phyloP scores from a whole-genome alignment of 805 yeast genomes.

The Ascoidea tarda region DNA sequence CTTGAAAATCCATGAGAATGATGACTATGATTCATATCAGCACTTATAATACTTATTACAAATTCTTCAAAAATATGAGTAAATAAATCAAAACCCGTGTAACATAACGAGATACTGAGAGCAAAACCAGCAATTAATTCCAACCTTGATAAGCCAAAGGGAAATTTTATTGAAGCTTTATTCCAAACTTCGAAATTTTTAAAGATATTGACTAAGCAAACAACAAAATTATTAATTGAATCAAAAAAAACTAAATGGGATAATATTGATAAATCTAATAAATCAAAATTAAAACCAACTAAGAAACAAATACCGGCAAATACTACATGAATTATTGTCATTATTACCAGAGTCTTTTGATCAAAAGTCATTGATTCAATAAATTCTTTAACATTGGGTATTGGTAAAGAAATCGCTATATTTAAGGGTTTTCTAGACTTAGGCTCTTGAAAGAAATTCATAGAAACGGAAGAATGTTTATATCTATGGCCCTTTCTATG shows the following conservation, averaged over 20 bases:
- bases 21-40: conserved; percentile 17
- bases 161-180: conserved; percentile 65
- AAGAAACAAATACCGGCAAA: conserved; percentile 42
- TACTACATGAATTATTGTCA: conserved; percentile 45
- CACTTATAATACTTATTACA: conserved; percentile 20
- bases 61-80: conserved; percentile 80
- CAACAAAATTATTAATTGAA: conserved; percentile 57
- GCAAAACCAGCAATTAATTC: conserved; percentile 87
- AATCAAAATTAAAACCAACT: conserved; percentile 40
- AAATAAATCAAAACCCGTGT: conserved; percentile 81
- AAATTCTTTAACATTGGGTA: conserved; percentile 41
- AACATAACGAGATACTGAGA: conserved; percentile 65
- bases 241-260: conserved; percentile 86
- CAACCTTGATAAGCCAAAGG: conserved; percentile 87
- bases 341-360: conserved; percentile 43
- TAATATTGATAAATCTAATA: conserved; percentile 55
- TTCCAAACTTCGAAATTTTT: conserved; percentile 92
- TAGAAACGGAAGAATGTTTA: conserved; percentile 90
- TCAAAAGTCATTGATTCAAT: conserved; percentile 38
- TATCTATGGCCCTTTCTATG: conserved; percentile 90
- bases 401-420: conserved; percentile 48
- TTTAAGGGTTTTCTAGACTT: conserved; percentile 61
- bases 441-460: conserved; percentile 93
- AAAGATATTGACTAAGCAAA: conserved; percentile 63
- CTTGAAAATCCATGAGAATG: conserved; percentile 2